Conservation (phyloP, 768 basidiomycete genomes). For the Clavaria fumosa region DNA sequence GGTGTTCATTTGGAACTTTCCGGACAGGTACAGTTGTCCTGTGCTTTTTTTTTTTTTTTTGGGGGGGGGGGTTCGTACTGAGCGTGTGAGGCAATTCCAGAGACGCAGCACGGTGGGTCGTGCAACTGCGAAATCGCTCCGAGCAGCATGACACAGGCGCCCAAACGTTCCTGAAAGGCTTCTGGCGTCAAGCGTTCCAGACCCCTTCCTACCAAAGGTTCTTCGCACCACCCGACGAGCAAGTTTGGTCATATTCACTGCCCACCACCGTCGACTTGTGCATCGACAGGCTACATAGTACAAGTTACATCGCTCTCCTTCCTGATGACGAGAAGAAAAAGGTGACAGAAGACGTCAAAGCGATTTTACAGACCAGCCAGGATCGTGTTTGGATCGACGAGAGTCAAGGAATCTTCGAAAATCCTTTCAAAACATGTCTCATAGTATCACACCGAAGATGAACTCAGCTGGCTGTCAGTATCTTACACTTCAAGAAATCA, state of each 20-base stretch:
- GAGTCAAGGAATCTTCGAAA: conserved; percentile 56
- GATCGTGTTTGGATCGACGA: conserved; percentile 66
- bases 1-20: conserved; percentile 82
- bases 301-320: conserved; percentile 69
- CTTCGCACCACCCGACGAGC: conserved; percentile 48
- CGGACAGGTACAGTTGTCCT: conserved; percentile 43
- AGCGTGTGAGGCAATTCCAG: conserved; percentile 18
- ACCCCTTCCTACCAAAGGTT: conserved; percentile 39
- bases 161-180: conserved; percentile 66
- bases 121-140: conserved; percentile 49
- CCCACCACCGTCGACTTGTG: conserved; percentile 38
- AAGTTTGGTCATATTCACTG: conserved; percentile 36
- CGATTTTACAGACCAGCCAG: conserved; percentile 42
- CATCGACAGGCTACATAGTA: conserved; percentile 57
- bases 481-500: neutral
- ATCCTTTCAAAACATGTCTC: conserved; percentile 58
- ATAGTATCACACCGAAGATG: conserved; percentile 31
- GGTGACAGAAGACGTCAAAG: conserved; percentile 34
- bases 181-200: conserved; percentile 61
- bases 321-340: conserved; percentile 39
- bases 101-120: conserved; percentile 57
- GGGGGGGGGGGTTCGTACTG: neutral
- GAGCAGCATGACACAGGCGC: conserved; percentile 56
- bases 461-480: neutral
- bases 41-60: neutral